Conservation (phyloP, 768 basidiomycete species). For the Trametopsis cervina region DNA sequence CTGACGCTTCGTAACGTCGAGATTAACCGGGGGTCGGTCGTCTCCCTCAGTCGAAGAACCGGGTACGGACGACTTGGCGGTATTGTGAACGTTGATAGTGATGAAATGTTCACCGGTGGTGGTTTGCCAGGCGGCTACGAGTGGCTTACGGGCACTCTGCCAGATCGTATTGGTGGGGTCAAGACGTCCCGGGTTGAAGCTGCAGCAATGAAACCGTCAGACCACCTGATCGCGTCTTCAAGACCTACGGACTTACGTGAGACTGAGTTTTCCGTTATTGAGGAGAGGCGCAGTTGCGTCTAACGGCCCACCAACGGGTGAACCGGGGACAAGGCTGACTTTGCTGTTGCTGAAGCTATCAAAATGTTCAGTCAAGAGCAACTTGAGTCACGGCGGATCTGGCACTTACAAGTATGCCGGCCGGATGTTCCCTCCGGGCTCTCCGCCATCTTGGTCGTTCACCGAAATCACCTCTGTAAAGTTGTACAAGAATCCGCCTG, state of each 20-base stretch:
- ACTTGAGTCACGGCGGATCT: background rate
- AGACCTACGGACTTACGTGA: conserved; percentile 31
- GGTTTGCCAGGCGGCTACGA: conserved; percentile 51
- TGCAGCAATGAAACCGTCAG: conserved; percentile 15
- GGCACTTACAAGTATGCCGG: conserved; percentile 45
- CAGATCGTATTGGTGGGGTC: conserved; percentile 50
- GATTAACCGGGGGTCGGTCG: conserved; percentile 50
- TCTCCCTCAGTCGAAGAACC: conserved; percentile 41
- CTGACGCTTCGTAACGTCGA: conserved; percentile 40
- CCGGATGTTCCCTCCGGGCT: conserved; percentile 57
- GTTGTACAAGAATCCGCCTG: conserved; percentile 31
- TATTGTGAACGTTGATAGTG: conserved; percentile 55
- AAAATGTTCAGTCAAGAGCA: background rate
- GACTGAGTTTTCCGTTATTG: conserved; percentile 26
- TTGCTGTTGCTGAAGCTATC: conserved; percentile 40
- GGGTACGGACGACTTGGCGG: conserved; percentile 31
- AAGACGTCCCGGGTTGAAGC: conserved; percentile 56
- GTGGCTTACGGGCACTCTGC: conserved; percentile 48
- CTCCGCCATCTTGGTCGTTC: conserved; percentile 49
- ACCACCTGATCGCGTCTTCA: background rate
- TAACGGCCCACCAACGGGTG: conserved; percentile 41
- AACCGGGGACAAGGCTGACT: conserved; percentile 36
- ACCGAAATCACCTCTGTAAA: conserved; percentile 44
- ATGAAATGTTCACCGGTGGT: conserved; percentile 36
- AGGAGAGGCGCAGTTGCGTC: conserved; percentile 36